A percentile compares a stretch with the other conserved stretches of the same genome.
phyloP scores from a whole-genome alignment of 2,329 filamentous ascomycete species.

The Claviceps sp. region DNA sequence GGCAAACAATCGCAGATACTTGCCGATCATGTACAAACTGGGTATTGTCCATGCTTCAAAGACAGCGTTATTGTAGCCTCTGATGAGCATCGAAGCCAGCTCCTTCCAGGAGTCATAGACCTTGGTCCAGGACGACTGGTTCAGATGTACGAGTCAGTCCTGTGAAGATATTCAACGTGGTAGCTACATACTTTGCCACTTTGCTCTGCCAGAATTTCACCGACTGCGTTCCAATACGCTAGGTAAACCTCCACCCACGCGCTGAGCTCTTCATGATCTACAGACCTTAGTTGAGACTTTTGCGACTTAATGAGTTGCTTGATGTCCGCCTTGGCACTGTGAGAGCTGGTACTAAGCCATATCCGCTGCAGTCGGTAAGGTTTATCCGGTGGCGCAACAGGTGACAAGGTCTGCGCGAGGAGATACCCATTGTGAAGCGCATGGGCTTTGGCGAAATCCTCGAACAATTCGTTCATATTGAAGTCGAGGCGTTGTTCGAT shows the following conservation, averaged over 20 bases:
- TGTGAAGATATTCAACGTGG: neutral
- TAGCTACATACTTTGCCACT: slow-evolving; percentile 21
- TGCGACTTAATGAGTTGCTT: slow-evolving; percentile 57
- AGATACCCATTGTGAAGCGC: slow-evolving; percentile 51
- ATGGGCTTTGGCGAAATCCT: slow-evolving; percentile 60
- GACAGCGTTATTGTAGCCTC: slow-evolving; percentile 62
- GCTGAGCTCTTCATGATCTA: slow-evolving; percentile 54
- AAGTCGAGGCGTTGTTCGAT: slow-evolving; percentile 5
- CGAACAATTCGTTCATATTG: slow-evolving; percentile 59
- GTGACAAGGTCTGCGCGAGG: slow-evolving; percentile 63
- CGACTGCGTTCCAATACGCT: slow-evolving; percentile 71
- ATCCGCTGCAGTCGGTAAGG: slow-evolving; percentile 56
- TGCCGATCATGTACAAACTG: slow-evolving; percentile 75
- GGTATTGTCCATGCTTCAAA: slow-evolving; percentile 90
- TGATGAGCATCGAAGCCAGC: slow-evolving; percentile 59
- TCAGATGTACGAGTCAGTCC: slow-evolving; percentile 8
- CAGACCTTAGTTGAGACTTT: slow-evolving; percentile 34
- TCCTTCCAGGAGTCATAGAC: slow-evolving; percentile 88
- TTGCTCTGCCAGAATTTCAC: slow-evolving; percentile 50
- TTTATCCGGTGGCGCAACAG: slow-evolving; percentile 48
- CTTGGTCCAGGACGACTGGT: slow-evolving; percentile 54
- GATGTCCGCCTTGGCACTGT: slow-evolving; percentile 54
- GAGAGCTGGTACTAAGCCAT: slow-evolving; percentile 54
- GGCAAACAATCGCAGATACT: slow-evolving; percentile 75
- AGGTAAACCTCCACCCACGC: slow-evolving; percentile 83